Conservation (phyloP, 148 eudicot species). For the Dysphania ambrosioides region DNA sequence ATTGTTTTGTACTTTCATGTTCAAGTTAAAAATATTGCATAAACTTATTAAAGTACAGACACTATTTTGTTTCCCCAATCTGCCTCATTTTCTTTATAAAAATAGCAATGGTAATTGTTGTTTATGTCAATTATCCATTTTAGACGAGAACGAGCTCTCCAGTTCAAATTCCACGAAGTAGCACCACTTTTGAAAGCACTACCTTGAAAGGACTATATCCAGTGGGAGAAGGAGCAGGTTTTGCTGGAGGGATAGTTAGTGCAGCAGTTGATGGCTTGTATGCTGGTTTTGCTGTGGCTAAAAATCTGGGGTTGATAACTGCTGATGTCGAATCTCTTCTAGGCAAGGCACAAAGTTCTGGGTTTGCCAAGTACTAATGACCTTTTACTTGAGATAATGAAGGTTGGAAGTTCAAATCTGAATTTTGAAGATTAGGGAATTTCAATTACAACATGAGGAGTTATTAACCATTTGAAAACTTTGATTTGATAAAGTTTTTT, state of each 20-base stretch:
- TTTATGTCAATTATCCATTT: not conserved
- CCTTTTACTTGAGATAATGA: not conserved
- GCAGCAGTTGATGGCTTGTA: slow-evolving; percentile 98
- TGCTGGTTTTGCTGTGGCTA: slow-evolving; percentile 88
- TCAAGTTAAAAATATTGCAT: not conserved
- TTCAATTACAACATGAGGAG: not conserved
- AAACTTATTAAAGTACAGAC: no score
- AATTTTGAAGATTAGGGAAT: not conserved
- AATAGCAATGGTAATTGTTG: not conserved
- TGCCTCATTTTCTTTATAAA: not conserved
- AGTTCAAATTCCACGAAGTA: slow-evolving; percentile 60
- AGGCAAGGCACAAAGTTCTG: slow-evolving; percentile 70
- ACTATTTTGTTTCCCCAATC: not conserved
- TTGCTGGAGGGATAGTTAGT: slow-evolving; percentile 94
- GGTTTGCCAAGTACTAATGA: slow-evolving; percentile 49
- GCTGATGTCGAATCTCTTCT: slow-evolving; percentile 50
- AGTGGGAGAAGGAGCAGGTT: slow-evolving; percentile 96
- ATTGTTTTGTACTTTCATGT: no score
- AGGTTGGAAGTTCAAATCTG: not conserved
- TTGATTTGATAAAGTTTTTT: not conserved
- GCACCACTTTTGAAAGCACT: slow-evolving; percentile 76
- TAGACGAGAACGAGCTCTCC: slow-evolving; percentile 99
- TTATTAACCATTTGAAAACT: not conserved
- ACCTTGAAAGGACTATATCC: slow-evolving; percentile 89
- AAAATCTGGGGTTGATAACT: slow-evolving; percentile 56